Conservation (phyloP, 331 rosid species). For the Quercus tomentella region DNA sequence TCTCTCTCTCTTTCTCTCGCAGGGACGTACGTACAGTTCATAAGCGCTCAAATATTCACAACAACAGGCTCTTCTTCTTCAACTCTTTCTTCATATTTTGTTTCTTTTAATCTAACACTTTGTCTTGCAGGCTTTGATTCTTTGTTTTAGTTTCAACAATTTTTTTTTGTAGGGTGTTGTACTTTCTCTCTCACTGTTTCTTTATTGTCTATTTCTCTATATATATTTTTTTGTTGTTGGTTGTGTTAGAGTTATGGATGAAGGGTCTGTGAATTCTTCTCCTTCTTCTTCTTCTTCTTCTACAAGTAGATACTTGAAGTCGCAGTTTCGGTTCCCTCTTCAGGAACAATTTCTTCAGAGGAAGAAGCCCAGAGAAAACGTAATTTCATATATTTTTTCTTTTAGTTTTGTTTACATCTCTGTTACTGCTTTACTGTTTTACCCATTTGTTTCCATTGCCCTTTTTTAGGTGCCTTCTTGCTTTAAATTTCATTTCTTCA, state of each 20-base stretch:
- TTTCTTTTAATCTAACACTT: neutral
- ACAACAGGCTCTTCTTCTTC: neutral
- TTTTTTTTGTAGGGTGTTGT: neutral
- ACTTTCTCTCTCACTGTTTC: neutral
- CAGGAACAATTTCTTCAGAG: conserved; percentile 64
- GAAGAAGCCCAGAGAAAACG: conserved; percentile 61
- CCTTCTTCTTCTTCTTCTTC: neutral
- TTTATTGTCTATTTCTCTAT: neutral
- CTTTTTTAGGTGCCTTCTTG: neutral
- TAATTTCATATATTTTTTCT: conserved; percentile 2
- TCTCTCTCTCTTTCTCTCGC: neutral
- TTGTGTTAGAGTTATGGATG: conserved; percentile 45
- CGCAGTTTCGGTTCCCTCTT: conserved; percentile 57
- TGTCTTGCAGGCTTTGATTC: neutral
- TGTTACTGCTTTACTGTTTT: neutral
- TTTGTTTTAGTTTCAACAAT: neutral
- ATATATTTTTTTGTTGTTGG: neutral
- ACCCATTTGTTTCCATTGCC: neutral
- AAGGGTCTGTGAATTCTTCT: conserved; percentile 57
- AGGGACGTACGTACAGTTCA: neutral
- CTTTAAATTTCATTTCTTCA: too few relatives aligned
- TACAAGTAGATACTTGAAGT: conserved; percentile 3
- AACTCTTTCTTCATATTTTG: neutral
- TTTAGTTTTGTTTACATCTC: neutral
- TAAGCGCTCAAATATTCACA: neutral